A percentile compares a stretch with the other conserved stretches of the same genome.
Conservation (phyloP, 257 asterid species). For the Solanum ahanhuiri region DNA sequence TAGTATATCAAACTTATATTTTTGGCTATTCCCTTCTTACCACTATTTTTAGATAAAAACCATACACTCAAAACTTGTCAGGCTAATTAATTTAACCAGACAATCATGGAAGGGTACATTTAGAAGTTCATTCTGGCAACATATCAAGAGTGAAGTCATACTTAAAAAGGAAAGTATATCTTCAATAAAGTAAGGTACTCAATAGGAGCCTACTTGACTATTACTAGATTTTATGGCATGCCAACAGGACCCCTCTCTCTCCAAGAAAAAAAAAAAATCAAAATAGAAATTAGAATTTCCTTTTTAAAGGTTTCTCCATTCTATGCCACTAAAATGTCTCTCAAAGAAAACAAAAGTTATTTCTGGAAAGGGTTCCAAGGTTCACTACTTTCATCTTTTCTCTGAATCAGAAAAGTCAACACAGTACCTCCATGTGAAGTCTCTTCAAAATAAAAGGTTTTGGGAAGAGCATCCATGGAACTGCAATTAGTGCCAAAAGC, state of each 20-base stretch:
- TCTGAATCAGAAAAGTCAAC: neutral
- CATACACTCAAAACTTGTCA: neutral
- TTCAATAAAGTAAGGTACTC: neutral
- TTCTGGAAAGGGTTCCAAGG: neutral
- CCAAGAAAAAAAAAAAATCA: neutral
- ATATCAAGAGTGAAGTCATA: neutral
- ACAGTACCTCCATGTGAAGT: slow-evolving; percentile 64
- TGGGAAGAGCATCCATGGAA: slow-evolving; percentile 98
- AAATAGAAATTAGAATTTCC: neutral
- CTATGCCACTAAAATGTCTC: neutral
- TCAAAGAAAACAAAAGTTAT: neutral
- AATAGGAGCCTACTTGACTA: neutral
- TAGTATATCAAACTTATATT: neutral
- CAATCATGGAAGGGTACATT: neutral
- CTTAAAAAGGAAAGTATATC: neutral
- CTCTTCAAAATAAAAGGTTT: slow-evolving; percentile 81
- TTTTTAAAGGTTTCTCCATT: neutral
- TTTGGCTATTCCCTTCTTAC: neutral
- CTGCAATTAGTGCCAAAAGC: slow-evolving; percentile 72
- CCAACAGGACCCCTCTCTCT: neutral
- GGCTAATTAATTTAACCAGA: neutral
- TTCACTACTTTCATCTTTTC: neutral
- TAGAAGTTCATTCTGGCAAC: neutral
- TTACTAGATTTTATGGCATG: neutral
- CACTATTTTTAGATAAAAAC: neutral